Evolutionary conservation across 208 protist species (phyloP).

Genomic region (Angomonas deanei): DNA sequence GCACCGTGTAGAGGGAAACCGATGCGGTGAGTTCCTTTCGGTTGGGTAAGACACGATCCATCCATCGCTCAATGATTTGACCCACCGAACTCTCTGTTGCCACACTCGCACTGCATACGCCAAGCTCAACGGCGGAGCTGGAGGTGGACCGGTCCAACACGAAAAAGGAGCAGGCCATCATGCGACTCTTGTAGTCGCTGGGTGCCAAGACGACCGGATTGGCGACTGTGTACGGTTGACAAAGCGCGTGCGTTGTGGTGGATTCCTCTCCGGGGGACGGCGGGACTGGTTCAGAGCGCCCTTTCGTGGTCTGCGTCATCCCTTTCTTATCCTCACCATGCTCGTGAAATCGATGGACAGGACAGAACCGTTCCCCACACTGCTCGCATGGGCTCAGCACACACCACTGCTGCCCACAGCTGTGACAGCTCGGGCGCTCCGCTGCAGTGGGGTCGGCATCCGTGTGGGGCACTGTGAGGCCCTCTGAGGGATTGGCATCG

Average conservation of each 20-base stretch:
- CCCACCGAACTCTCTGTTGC: constrained; percentile 51
- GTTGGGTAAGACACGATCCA: constrained; percentile 10
- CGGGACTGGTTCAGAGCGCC: not conserved
- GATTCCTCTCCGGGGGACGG: not conserved
- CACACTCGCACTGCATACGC: constrained; percentile 37
- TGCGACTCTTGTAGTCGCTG: constrained; percentile 31
- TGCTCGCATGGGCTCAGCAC: constrained; percentile 38
- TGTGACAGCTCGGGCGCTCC: constrained; percentile 12
- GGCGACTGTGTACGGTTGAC: constrained; percentile 18
- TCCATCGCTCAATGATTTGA: constrained; percentile 50
- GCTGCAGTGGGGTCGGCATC: not conserved
- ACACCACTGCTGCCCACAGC: constrained; percentile 27
- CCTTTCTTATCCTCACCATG: constrained; percentile 23
- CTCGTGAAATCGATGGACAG: constrained; percentile 57
- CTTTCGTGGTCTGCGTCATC: not conserved
- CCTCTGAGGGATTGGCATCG: not conserved
- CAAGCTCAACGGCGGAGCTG: constrained; percentile 1
- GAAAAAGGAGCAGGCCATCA: constrained; percentile 24
- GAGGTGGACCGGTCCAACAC: not conserved
- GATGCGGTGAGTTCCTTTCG: not conserved
- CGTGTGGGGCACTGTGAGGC: not conserved
- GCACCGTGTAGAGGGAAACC: not conserved
- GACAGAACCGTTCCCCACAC: constrained; percentile 40
- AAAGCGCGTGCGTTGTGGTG: constrained; percentile 7
- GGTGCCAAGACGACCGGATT: constrained; percentile 33